Evolutionary conservation across 2,329 filamentous ascomycete species (phyloP), one percentile per base, ranked within the genome.

Genomic region (Amauroascus niger): DNA sequence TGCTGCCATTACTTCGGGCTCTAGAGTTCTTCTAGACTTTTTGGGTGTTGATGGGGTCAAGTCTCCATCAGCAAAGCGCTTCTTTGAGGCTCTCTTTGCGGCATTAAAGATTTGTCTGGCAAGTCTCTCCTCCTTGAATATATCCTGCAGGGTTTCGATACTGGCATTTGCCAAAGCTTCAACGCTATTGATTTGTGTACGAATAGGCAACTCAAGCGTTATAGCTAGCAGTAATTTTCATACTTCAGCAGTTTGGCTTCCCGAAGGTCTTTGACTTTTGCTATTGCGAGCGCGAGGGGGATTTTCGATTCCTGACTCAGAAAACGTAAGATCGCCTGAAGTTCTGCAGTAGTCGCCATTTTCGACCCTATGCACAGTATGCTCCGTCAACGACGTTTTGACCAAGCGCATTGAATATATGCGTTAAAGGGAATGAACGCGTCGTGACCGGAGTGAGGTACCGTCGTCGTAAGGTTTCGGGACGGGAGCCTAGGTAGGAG

Each of bases 301-400:
- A 82, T 59, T 61, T 79, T 81, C 28, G 71, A 70, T 65, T 82
- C 79, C 65, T 79, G 74, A 1, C 76, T 76, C 22, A 82, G 67
- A 58, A 83, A 82, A 11, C 79, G 76, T 32, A 82, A 67, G 13
- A 82, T 64, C 13, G 66, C 60, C 62, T 77, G 74, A 16, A 67
- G 53, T 33, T 65, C 60, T 46, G 55, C 40, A 18, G 63, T 49
- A 24, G 65, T 61, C 61, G 66, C 62, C 48, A 49, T 56, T 46
- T 35, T 60, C 2, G 4, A 47, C 24, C 3, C 5, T 8, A 18
- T 35, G 6, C 13, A 6, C 7, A 5, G 26, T 4, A 4, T 30
- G 26, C 26, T 4, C 26, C 9, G 5, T 30, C 9, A 5, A 30
- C 9, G 26, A 9, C 26, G 4, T 9, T 30, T 30, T 30, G n/a